Conservation (phyloP, 768 basidiomycete species). For the Podaxis sp. region DNA sequence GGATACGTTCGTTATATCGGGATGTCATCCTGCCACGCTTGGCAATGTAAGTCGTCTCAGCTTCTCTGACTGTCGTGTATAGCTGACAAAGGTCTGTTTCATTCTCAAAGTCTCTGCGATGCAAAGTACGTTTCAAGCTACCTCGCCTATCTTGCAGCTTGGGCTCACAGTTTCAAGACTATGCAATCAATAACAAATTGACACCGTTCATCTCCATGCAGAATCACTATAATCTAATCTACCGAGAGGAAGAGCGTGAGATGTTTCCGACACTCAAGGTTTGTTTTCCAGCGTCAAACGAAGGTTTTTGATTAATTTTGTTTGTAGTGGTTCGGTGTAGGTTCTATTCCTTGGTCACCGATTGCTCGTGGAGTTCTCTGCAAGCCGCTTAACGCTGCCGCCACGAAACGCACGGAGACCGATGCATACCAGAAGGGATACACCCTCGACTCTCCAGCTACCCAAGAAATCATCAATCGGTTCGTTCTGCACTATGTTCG, state of each 20-base stretch:
- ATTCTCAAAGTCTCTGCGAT: constrained; percentile 41
- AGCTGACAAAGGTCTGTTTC: not conserved
- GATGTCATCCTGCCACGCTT: constrained; percentile 55
- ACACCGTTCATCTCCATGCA: constrained; percentile 69
- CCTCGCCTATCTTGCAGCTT: not conserved
- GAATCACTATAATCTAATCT: constrained; percentile 58
- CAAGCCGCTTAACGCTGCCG: constrained; percentile 34
- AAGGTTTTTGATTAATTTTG: not conserved
- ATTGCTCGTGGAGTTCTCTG: constrained; percentile 53
- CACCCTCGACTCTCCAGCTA: constrained; percentile 21
- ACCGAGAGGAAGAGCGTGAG: constrained; percentile 64
- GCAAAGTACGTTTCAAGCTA: constrained; percentile 40
- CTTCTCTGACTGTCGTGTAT: not conserved
- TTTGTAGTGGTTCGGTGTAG: constrained; percentile 48
- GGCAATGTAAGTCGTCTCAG: constrained; percentile 42
- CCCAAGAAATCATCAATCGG: constrained; percentile 37
- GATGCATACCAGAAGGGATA: constrained; percentile 30
- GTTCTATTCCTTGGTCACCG: constrained; percentile 59
- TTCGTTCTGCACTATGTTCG: constrained; percentile 6
- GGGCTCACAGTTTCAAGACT: constrained; percentile 34
- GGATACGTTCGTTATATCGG: constrained; percentile 63
- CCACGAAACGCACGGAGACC: constrained; percentile 36
- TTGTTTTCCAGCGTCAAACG: not conserved
- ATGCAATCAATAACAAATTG: constrained; percentile 54
- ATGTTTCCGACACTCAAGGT: constrained; percentile 61